Evolutionary conservation across 2,329 filamentous ascomycete species (phyloP).

Genomic region (Akanthomyces uredinophilus): DNA sequence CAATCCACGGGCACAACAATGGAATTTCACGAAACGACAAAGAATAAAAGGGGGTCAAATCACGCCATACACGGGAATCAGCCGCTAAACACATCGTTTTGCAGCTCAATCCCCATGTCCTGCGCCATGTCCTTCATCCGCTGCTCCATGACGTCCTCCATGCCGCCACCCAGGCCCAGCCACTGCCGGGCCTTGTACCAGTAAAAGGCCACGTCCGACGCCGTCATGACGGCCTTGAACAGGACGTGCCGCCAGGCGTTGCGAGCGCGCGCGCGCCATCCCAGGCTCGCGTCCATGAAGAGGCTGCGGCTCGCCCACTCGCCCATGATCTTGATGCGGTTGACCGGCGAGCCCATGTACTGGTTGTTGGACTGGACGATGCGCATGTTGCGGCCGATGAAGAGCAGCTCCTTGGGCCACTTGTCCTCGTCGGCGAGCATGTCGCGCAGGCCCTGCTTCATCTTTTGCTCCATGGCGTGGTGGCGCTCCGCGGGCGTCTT

Average conservation of each 20-base stretch:
- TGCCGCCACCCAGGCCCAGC: slow-evolving; percentile 70
- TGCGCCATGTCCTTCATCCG: slow-evolving; percentile 83
- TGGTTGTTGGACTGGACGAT: slow-evolving; percentile 95
- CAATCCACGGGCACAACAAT: neutral
- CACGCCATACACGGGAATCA: slow-evolving; percentile 30
- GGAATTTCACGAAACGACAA: neutral
- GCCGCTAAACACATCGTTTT: slow-evolving; percentile 84
- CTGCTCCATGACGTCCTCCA: slow-evolving; percentile 91
- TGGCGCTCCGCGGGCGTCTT: slow-evolving; percentile 64
- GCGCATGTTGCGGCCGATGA: slow-evolving; percentile 85
- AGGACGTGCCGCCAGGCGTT: slow-evolving; percentile 74
- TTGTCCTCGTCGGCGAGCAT: slow-evolving; percentile 81
- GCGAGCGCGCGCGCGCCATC: slow-evolving; percentile 54
- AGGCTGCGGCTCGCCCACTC: slow-evolving; percentile 81
- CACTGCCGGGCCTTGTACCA: slow-evolving; percentile 72
- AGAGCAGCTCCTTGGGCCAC: slow-evolving; percentile 86
- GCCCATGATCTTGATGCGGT: slow-evolving; percentile 90
- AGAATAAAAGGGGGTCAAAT: neutral
- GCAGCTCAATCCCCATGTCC: slow-evolving; percentile 86
- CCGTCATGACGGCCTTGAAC: slow-evolving; percentile 73
- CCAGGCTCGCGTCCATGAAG: slow-evolving; percentile 66
- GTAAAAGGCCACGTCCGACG: slow-evolving; percentile 78
- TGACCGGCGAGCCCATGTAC: slow-evolving; percentile 82
- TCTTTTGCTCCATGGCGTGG: slow-evolving; percentile 82
- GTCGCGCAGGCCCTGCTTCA: slow-evolving; percentile 63